Conservation (phyloP, 805 yeast genomes). For the Myxozyma nipponensis region DNA sequence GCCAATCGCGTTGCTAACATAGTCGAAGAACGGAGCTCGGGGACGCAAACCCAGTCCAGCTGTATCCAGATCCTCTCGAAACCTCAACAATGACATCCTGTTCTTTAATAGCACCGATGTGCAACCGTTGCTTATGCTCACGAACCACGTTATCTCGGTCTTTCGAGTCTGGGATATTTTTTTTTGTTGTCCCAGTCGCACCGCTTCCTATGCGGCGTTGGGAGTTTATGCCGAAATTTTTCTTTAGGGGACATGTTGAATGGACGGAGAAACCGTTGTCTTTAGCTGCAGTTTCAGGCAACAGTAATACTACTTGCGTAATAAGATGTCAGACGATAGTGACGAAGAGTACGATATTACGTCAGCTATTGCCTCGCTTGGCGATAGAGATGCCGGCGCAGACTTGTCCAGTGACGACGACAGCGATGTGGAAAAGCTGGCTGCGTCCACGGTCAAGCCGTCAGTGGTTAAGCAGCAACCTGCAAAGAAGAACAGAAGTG, state of each 20-base stretch:
- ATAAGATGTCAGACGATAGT: constrained; percentile 27
- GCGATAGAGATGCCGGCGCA: not conserved
- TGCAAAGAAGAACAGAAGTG: constrained; percentile 33
- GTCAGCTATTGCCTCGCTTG: constrained; percentile 16
- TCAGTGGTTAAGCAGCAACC: constrained; percentile 10
- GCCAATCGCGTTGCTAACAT: not conserved
- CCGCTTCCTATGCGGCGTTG: too few relatives aligned
- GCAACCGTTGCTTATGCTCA: too few relatives aligned
- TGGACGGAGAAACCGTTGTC: too few relatives aligned
- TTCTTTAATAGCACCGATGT: too few relatives aligned
- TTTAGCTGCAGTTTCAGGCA: too few relatives aligned
- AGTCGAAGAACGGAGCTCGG: not conserved
- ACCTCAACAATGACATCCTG: too few relatives aligned
- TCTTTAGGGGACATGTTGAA: not conserved
- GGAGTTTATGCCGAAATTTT: not conserved
- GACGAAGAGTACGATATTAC: constrained; percentile 24
- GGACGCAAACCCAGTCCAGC: not conserved
- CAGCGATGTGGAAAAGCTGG: constrained; percentile 27
- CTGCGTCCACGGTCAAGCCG: constrained; percentile 30
- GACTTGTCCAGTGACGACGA: constrained; percentile 12
- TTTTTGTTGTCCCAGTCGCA: too few relatives aligned
- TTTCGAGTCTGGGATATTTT: too few relatives aligned
- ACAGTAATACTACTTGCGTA: too few relatives aligned
- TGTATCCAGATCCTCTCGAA: too few relatives aligned
- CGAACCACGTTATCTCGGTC: too few relatives aligned